Evolutionary conservation across 305 asterid species (phyloP).

Genomic region (Plantago lanceolata): DNA sequence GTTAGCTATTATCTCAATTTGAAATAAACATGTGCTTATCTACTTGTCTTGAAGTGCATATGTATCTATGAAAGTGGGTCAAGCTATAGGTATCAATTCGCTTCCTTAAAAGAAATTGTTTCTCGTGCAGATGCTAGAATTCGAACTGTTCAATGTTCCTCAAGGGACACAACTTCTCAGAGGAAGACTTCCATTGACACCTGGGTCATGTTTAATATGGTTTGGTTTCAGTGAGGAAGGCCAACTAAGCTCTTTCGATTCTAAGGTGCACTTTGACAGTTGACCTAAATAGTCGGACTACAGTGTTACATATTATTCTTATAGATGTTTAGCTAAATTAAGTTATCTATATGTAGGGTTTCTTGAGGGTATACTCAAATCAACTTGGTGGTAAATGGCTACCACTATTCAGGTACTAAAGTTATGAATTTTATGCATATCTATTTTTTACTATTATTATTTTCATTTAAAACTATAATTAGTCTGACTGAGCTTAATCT

Average conservation of each 20-base stretch:
- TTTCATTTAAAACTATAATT: constrained; percentile 4
- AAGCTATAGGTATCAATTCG: constrained; percentile 3
- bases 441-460: not conserved
- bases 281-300: constrained; percentile 3
- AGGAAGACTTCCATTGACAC: constrained; percentile 86
- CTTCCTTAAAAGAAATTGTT: constrained; percentile 5
- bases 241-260: constrained; percentile 81
- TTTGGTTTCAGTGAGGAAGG: constrained; percentile 97
- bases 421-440: constrained; percentile 1
- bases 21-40: no score
- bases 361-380: constrained; percentile 70
- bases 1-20: not conserved
- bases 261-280: constrained; percentile 56
- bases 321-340: constrained; percentile 22
- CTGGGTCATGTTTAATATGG: constrained; percentile 86
- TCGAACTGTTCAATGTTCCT: constrained; percentile 62
- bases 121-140: constrained; percentile 74
- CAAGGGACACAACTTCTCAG: constrained; percentile 47
- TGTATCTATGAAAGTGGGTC: constrained; percentile 17
- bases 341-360: constrained; percentile 52
- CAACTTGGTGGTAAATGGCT: constrained; percentile 89
- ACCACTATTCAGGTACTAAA: constrained; percentile 87
- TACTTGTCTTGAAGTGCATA: constrained; percentile 17
- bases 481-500: constrained; percentile 21
- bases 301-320: constrained; percentile 1